phyloP scores from a whole-genome alignment of 495 filamentous ascomycete species.

The Penicillium fimorum region DNA sequence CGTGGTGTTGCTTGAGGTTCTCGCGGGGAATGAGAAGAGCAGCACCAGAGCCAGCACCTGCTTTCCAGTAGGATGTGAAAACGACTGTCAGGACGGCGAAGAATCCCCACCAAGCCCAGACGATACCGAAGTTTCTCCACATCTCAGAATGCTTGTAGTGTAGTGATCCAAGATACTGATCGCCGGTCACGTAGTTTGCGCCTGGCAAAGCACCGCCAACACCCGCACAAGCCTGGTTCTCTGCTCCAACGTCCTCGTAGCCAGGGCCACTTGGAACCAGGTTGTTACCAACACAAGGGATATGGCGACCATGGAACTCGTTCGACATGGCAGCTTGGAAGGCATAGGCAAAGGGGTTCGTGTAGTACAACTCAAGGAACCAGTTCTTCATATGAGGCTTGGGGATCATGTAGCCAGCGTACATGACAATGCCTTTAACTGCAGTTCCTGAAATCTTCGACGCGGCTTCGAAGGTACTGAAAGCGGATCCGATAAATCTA shows the following conservation, averaged over 20 bases:
- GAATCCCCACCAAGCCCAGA: slow-evolving; percentile 44
- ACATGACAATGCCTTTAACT: slow-evolving; percentile 53
- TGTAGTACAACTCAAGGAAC: slow-evolving; percentile 69
- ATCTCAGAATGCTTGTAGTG: slow-evolving; percentile 44
- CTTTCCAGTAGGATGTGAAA: slow-evolving; percentile 35
- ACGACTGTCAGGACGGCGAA: slow-evolving; percentile 36
- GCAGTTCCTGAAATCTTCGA: slow-evolving; percentile 52
- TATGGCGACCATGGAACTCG: slow-evolving; percentile 58
- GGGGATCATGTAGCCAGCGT: slow-evolving; percentile 56
- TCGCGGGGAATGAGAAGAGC: slow-evolving; percentile 41
- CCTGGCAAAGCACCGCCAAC: slow-evolving; percentile 49
- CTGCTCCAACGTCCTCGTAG: slow-evolving; percentile 26
- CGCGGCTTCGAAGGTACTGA: slow-evolving; percentile 48
- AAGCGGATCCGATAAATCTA: slow-evolving; percentile 46
- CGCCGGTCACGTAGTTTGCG: slow-evolving; percentile 40
- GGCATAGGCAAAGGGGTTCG: slow-evolving; percentile 70
- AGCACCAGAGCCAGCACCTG: slow-evolving; percentile 24
- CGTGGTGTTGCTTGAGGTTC: slow-evolving; percentile 27
- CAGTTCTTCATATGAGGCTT: slow-evolving; percentile 66
- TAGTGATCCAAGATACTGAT: slow-evolving; percentile 48
- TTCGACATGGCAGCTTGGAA: slow-evolving; percentile 66
- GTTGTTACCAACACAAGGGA: slow-evolving; percentile 47
- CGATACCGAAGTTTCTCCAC: slow-evolving; percentile 47
- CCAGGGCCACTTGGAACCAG: slow-evolving; percentile 40
- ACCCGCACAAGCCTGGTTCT: slow-evolving; percentile 50